Conservation (phyloP, 1,284 basidiomycete species). For the Erythrobasidium hasegawianum region DNA sequence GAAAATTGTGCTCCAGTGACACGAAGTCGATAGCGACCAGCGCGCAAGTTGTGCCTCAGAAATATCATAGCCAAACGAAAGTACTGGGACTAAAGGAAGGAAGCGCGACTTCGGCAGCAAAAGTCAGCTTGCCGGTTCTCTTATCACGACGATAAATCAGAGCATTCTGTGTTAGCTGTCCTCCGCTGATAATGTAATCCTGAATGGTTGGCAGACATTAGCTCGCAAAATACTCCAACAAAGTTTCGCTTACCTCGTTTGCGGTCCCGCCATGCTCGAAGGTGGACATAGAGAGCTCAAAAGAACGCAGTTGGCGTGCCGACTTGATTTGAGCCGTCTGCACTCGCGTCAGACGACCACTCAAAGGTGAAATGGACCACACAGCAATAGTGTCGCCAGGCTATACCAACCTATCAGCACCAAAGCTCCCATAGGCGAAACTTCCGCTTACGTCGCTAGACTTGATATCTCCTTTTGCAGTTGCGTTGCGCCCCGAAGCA, state of each 20-base stretch:
- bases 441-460: not conserved
- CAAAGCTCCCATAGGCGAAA: too few species aligned
- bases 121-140: not conserved
- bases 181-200: slow-evolving; percentile 2
- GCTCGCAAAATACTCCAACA: too few species aligned
- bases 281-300: not conserved
- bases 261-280: not conserved
- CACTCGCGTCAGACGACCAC: not conserved
- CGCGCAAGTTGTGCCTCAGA: too few species aligned
- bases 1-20: too few species aligned
- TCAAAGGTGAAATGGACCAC: not conserved
- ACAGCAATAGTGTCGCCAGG: not conserved
- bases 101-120: not conserved
- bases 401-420: too few species aligned
- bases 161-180: not conserved
- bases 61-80: slow-evolving; percentile 5
- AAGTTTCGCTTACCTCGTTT: not conserved
- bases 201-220: not conserved
- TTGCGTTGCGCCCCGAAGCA: slow-evolving; percentile 2
- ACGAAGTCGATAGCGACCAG: too few species aligned
- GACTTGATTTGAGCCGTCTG: not conserved
- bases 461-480: not conserved
- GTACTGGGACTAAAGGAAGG: not conserved
- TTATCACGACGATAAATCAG: not conserved
- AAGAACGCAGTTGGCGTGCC: not conserved